Evolutionary conservation across 192 early-diverging fungal species (phyloP).

Genomic region (Entomortierella beljakovae): DNA sequence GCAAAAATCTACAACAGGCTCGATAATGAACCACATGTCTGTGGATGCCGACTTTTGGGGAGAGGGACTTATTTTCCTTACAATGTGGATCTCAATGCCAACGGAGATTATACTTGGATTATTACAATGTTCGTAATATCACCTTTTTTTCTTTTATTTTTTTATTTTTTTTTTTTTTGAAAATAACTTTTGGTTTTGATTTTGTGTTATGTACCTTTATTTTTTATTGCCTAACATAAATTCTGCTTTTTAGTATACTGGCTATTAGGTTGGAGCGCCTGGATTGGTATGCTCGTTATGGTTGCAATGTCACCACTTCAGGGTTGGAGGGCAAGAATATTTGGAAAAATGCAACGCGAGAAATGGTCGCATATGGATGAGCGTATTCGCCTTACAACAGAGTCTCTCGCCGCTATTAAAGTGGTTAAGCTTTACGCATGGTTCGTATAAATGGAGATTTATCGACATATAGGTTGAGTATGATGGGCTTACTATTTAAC

Average conservation of each 20-base stretch:
- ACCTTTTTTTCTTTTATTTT: background rate
- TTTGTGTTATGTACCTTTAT: too few relatives aligned
- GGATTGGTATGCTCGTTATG: slow-evolving; percentile 19
- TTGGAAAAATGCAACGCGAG: slow-evolving; percentile 24
- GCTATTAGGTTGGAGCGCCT: slow-evolving; percentile 46
- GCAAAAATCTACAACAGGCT: slow-evolving; percentile 28
- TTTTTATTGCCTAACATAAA: too few relatives aligned
- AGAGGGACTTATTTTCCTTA: slow-evolving; percentile 13
- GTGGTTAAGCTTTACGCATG: slow-evolving; percentile 56
- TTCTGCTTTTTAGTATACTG: slow-evolving; percentile 15
- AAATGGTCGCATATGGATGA: slow-evolving; percentile 41
- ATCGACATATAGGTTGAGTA: too few relatives aligned
- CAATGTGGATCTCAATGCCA: slow-evolving; percentile 25
- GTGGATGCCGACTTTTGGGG: slow-evolving; percentile 26
- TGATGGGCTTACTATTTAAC: too few relatives aligned
- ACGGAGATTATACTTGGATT: slow-evolving; percentile 33
- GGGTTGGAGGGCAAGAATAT: slow-evolving; percentile 22
- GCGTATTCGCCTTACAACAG: slow-evolving; percentile 50
- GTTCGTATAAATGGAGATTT: background rate
- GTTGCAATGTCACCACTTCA: slow-evolving; percentile 34
- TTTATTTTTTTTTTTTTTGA: background rate
- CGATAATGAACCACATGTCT: slow-evolving; percentile 38
- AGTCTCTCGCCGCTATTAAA: slow-evolving; percentile 51
- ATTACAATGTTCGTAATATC: slow-evolving; percentile 9
- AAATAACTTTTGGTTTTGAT: background rate